These are phyloP conservation scores for Allantophomopsis cytisporea DNA, from an alignment of 2,329 filamentous ascomycete genomes.

Conservation along the genomic window DNA sequence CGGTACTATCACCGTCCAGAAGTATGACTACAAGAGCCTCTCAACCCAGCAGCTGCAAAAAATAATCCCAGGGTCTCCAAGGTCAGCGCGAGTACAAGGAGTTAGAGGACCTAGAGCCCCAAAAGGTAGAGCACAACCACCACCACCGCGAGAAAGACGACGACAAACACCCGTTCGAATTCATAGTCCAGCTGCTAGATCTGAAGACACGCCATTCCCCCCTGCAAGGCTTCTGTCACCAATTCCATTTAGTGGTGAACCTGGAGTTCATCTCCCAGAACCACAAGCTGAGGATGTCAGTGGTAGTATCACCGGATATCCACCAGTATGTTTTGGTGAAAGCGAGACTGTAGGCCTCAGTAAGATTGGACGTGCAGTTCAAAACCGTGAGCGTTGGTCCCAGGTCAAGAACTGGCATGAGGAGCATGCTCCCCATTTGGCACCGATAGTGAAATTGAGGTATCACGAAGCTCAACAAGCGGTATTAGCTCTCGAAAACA, in stretches of 20 bases:
- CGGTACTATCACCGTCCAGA: not conserved
- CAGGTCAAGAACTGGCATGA: slow-evolving; percentile 4
- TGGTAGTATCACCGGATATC: slow-evolving; percentile 1
- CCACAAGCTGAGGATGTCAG: not conserved
- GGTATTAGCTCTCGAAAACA: slow-evolving; percentile 14
- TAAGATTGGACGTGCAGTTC: slow-evolving; percentile 5
- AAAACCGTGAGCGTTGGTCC: slow-evolving; percentile 6
- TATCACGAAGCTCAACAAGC: slow-evolving; percentile 3
- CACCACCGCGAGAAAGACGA: too few relatives aligned
- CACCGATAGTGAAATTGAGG: slow-evolving; percentile 3
- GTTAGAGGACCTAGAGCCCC: too few relatives aligned
- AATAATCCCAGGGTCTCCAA: too few relatives aligned
- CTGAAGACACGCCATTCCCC: too few relatives aligned
- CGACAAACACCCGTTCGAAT: too few relatives aligned
- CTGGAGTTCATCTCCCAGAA: not conserved
- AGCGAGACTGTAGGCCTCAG: slow-evolving; percentile 6
- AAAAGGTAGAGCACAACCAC: too few relatives aligned
- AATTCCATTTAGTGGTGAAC: too few relatives aligned
- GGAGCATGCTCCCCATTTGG: slow-evolving; percentile 3
- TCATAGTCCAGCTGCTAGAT: too few relatives aligned
- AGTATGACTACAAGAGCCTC: slow-evolving; percentile 2
- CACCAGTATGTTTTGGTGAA: slow-evolving; percentile 4
- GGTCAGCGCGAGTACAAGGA: too few relatives aligned
- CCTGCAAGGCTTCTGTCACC: too few relatives aligned
- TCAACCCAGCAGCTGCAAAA: too few relatives aligned